Conservation (phyloP, 202 grass and related monocot genomes). For the Panicum hallii region DNA sequence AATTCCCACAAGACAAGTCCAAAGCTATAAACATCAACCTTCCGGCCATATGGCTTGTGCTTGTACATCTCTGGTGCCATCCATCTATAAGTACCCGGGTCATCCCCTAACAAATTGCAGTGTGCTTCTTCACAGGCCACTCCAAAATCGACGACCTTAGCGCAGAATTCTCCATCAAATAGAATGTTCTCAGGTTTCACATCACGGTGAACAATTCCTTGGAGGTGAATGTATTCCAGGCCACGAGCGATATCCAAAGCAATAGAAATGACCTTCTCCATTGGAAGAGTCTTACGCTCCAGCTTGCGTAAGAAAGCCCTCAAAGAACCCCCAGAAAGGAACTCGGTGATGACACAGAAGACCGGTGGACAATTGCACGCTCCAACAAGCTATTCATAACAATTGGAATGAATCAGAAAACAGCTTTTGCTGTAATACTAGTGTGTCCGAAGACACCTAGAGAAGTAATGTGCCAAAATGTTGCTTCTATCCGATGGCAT, state of each 20-base stretch:
- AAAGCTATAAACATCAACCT: constrained; percentile 98
- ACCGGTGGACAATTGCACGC: constrained; percentile 81
- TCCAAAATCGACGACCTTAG: constrained; percentile 93
- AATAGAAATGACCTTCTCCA: constrained; percentile 72
- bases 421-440: not conserved
- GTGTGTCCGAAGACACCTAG: constrained; percentile 8
- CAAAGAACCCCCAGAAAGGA: constrained; percentile 81
- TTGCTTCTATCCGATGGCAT: not conserved
- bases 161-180: constrained; percentile 75
- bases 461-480: constrained; percentile 16
- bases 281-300: constrained; percentile 62
- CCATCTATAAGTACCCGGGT: constrained; percentile 92
- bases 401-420: constrained; percentile 43
- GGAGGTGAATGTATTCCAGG: constrained; percentile 87
- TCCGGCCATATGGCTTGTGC: constrained; percentile 72
- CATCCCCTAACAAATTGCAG: constrained; percentile 70
- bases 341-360: constrained; percentile 94
- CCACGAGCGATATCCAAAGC: constrained; percentile 75
- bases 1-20: constrained; percentile 91
- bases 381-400: constrained; percentile 71
- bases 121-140: constrained; percentile 75
- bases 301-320: constrained; percentile 82
- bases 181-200: constrained; percentile 96
- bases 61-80: constrained; percentile 99
- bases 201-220: constrained; percentile 91